Percentiles rank a stretch among this genome's conserved stretches.
phyloP scores from a whole-genome alignment of 2,329 filamentous ascomycete genomes.

The Penicillium sp. region DNA sequence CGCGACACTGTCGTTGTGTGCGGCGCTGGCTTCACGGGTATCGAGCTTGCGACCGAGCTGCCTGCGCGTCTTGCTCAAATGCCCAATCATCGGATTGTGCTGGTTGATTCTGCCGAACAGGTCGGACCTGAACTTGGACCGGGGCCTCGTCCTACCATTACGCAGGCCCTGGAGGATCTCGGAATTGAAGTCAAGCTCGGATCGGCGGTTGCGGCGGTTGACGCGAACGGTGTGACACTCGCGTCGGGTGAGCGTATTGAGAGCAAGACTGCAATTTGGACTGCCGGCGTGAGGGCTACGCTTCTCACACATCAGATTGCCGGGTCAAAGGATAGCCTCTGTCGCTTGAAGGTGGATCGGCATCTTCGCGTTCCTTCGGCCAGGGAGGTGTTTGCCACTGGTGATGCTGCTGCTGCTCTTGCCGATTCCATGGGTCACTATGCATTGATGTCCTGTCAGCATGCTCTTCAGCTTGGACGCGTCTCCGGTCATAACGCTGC shows the following conservation, averaged over 20 bases:
- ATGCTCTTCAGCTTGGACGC: slow-evolving; percentile 38
- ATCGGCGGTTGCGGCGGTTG: slow-evolving; percentile 24
- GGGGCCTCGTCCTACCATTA: slow-evolving; percentile 34
- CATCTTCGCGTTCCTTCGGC: slow-evolving; percentile 27
- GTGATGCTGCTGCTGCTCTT: slow-evolving; percentile 31
- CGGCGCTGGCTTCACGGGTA: slow-evolving; percentile 39
- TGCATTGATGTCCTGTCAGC: slow-evolving; percentile 43
- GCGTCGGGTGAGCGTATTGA: slow-evolving; percentile 34
- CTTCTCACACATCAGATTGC: slow-evolving; percentile 35
- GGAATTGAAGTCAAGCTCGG: slow-evolving; percentile 33
- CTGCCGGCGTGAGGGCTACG: slow-evolving; percentile 36
- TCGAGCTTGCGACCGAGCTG: slow-evolving; percentile 28
- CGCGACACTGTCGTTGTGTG: slow-evolving; percentile 39
- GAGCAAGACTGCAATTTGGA: slow-evolving; percentile 38
- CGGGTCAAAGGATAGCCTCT: slow-evolving; percentile 26
- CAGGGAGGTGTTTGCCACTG: slow-evolving; percentile 32
- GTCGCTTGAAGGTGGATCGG: slow-evolving; percentile 30
- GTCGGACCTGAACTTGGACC: slow-evolving; percentile 36
- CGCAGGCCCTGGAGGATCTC: slow-evolving; percentile 28
- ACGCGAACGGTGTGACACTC: slow-evolving; percentile 24
- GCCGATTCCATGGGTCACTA: slow-evolving; percentile 26
- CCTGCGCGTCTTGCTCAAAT: slow-evolving; percentile 24
- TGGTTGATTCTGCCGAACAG: slow-evolving; percentile 29
- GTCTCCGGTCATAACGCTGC: slow-evolving; percentile 36
- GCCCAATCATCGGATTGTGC: slow-evolving; percentile 13